Conservation (phyloP, 75 land plant genomes). For the Pseudotsuga menziesii region DNA sequence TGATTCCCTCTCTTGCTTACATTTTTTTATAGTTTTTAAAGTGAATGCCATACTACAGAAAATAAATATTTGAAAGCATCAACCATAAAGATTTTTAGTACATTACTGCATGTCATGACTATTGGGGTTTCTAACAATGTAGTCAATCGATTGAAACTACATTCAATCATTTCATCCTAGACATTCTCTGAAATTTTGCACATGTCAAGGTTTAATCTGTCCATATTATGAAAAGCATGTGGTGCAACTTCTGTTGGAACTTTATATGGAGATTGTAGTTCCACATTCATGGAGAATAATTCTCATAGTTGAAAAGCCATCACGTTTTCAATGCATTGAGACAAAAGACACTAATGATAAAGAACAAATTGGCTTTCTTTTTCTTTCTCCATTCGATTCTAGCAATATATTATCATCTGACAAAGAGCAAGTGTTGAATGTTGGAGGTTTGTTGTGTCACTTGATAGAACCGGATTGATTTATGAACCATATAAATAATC, state of each 20-base stretch:
- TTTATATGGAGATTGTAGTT: conserved; percentile 72
- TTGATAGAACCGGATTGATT: too few relatives aligned
- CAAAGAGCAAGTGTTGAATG: conserved; percentile 61
- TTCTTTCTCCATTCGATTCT: conserved; percentile 22
- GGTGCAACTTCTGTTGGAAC: conserved; percentile 75
- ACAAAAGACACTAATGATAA: conserved; percentile 9
- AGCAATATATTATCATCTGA: conserved; percentile 14
- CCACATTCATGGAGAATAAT: conserved; percentile 39
- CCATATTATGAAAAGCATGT: conserved; percentile 74
- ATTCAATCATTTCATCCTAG: conserved; percentile 60
- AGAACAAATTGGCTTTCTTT: conserved; percentile 21
- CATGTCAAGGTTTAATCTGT: conserved; percentile 75
- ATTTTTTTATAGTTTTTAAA: conserved; percentile 67
- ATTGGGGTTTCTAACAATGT: conserved; percentile 65
- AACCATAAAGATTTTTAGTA: conserved; percentile 61
- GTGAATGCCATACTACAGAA: conserved; percentile 21
- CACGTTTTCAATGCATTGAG: neutral
- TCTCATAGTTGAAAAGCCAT: conserved; percentile 11
- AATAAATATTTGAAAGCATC: conserved; percentile 25
- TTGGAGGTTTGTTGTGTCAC: too few relatives aligned
- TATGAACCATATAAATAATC: too few relatives aligned
- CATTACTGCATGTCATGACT: conserved; percentile 70
- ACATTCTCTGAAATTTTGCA: conserved; percentile 68
- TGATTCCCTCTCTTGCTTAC: conserved; percentile 89
- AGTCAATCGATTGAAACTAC: conserved; percentile 65